Evolutionary conservation across 257 asterid genomes (phyloP).

Genomic region (Verbena officinalis): DNA sequence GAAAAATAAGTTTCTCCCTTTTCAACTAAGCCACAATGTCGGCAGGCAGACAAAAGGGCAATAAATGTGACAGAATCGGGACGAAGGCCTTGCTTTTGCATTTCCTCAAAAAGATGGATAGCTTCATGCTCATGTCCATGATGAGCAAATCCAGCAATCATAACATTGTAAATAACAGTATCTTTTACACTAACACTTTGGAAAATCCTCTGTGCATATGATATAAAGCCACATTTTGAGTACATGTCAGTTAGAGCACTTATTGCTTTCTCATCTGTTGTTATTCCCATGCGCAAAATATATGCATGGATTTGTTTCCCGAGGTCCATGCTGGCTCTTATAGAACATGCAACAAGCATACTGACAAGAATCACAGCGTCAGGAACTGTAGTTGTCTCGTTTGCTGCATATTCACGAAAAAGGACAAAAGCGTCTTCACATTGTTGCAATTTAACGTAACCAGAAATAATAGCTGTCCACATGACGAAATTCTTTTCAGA

Average conservation of each 20-base stretch:
- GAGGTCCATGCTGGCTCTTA: constrained; percentile 54
- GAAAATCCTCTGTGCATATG: constrained; percentile 58
- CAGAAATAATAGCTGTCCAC: constrained; percentile 80
- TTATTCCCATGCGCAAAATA: constrained; percentile 45
- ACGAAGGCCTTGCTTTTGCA: constrained; percentile 43
- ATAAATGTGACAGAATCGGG: constrained; percentile 83
- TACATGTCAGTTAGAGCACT: constrained; percentile 84
- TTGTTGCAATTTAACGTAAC: constrained; percentile 59
- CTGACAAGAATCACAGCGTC: constrained; percentile 67
- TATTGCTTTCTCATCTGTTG: constrained; percentile 52
- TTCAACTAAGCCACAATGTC: constrained; percentile 75
- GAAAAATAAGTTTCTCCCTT: constrained; percentile 68
- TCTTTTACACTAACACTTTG: constrained; percentile 43
- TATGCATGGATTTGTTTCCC: constrained; percentile 87
- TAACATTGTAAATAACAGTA: constrained; percentile 63
- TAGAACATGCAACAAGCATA: constrained; percentile 68
- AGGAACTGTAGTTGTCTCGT: constrained; percentile 29
- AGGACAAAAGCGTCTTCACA: constrained; percentile 69
- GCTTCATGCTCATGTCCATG: constrained; percentile 74
- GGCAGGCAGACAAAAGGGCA: constrained; percentile 84
- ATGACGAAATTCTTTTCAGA: constrained; percentile 61
- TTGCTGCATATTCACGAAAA: constrained; percentile 52
- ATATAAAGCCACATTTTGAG: constrained; percentile 74
- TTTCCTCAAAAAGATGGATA: constrained; percentile 56
- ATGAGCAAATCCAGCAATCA: constrained; percentile 90